Evolutionary conservation across 2,329 filamentous ascomycete species (phyloP), one percentile per base, ranked within the genome.

Genomic region (Elsinoe arachidis): DNA sequence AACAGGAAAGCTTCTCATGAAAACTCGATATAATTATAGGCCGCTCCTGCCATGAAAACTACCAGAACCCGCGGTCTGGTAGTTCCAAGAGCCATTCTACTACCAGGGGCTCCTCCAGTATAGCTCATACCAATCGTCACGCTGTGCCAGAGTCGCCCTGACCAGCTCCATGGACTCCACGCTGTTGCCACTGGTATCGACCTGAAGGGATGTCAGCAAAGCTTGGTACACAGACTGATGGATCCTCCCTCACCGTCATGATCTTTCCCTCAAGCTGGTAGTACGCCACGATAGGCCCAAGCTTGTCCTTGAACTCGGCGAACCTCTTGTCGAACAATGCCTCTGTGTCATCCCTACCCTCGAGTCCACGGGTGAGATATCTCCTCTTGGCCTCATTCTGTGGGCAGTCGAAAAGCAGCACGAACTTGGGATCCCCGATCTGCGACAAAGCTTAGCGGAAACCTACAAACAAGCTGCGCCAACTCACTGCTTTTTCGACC

Each of bases 391-490:
- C 52, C 21, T 41, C 35, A 14, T n/a, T 9, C 26, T 30, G 12
- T 7, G 35, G 52, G 41, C 52, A 55, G 19, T 55, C 52, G 38
- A 55, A 55, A 11, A 23, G 26, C 11, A 55, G 52, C 11, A 55
- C 52, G 15, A 55, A 34, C 17, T n/a, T 55, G 5, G 52, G 52
- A 10, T 39, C 37, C 21, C 52, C 52, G 23, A 55, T 55, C 52
- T 55, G 26, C 15, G 19, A 30, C 11, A 5, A 39, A 14, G 3
- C n/a, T 37, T 14, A 33, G 19, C 17, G 9, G 12, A 23, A 17
- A 33, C 34, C 2, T 17, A 2, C 14, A 41, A 14, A 26, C 33
- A 6, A 17, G n/a, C 3, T 9, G 17, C 3, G 14, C 3, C 15
- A 6, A 55, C 52, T 33, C 35, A 55, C 52, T 6, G 23, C 12